phyloP scores from a whole-genome alignment of 1,139 yeast species.

The Candida smagusa region DNA sequence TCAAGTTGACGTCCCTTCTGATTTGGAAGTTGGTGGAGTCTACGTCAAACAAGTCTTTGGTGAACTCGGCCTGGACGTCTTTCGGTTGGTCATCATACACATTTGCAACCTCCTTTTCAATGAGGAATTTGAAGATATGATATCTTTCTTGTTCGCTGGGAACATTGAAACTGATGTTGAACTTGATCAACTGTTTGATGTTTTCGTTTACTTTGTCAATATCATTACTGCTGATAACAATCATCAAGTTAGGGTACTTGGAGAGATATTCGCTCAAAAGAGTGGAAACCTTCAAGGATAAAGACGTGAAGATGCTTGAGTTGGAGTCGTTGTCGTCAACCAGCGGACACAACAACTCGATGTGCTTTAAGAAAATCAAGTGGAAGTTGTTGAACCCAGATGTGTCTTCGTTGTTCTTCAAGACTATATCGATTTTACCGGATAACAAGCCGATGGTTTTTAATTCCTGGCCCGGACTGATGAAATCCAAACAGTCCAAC shows the following conservation, averaged over 20 bases:
- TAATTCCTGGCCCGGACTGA: constrained; percentile 67
- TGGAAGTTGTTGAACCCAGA: constrained; percentile 23
- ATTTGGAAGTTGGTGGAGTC: constrained; percentile 22
- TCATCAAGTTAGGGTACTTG: constrained; percentile 37
- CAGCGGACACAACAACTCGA: constrained; percentile 70
- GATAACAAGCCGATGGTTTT: constrained; percentile 75
- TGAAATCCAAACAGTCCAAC: constrained; percentile 64
- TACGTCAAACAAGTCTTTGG: constrained; percentile 16
- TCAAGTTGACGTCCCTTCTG: constrained; percentile 55
- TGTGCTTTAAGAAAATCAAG: constrained; percentile 61
- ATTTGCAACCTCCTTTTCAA: constrained; percentile 22
- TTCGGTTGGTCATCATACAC: constrained; percentile 11
- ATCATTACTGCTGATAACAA: constrained; percentile 72
- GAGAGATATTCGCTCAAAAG: constrained; percentile 54
- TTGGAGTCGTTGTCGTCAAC: constrained; percentile 64
- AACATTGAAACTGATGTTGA: constrained; percentile 72
- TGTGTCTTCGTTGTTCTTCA: constrained; percentile 18
- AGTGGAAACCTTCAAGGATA: constrained; percentile 58
- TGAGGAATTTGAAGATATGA: constrained; percentile 54
- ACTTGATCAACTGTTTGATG: constrained; percentile 67
- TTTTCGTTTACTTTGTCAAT: constrained; percentile 66
- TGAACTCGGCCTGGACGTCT: constrained; percentile 17
- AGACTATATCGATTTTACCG: constrained; percentile 68
- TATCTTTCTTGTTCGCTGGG: constrained; percentile 76
- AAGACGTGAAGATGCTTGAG: constrained; percentile 49